phyloP scores from a whole-genome alignment of 2,329 filamentous ascomycete species.

The Zopfia rhizophila region DNA sequence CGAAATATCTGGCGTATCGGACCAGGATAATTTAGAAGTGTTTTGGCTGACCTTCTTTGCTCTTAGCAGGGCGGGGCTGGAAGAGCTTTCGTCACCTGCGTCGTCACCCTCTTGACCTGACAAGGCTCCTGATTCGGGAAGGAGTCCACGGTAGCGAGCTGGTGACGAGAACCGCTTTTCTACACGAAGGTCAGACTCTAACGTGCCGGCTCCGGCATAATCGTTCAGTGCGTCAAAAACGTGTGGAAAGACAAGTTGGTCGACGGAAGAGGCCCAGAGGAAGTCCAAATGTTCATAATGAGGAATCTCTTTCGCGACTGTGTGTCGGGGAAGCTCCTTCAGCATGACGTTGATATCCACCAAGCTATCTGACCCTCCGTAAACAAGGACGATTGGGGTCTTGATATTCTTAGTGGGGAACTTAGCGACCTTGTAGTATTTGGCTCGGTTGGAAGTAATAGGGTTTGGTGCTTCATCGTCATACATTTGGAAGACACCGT shows the following conservation, averaged over 20 bases:
- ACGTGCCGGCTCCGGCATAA: conserved; percentile 54
- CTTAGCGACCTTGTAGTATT: conserved; percentile 95
- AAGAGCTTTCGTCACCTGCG: conserved; percentile 39
- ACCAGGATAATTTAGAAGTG: conserved; percentile 22
- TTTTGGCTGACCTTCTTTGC: conserved; percentile 35
- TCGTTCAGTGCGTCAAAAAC: conserved; percentile 88
- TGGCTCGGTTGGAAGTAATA: conserved; percentile 74
- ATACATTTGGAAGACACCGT: conserved; percentile 97
- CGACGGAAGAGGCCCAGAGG: conserved; percentile 88
- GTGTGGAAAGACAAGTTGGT: conserved; percentile 86
- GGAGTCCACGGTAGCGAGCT: conserved; percentile 37
- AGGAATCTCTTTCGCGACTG: conserved; percentile 84
- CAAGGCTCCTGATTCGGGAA: conserved; percentile 34
- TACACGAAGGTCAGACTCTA: conserved; percentile 21
- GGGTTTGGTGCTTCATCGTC: conserved; percentile 91
- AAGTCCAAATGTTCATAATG: conserved; percentile 99
- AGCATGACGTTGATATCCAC: conserved; percentile 96
- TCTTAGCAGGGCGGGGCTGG: conserved; percentile 29
- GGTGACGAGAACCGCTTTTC: conserved; percentile 41
- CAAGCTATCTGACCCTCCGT: conserved; percentile 91
- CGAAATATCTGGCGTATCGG: conserved; percentile 5
- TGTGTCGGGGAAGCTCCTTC: conserved; percentile 84
- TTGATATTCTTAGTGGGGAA: conserved; percentile 98
- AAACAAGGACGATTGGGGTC: conserved; percentile 91
- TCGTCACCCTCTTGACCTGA: conserved; percentile 34